These are phyloP conservation scores for Millerozyma acaciae DNA, from an alignment of 805 yeast genomes.

Conservation along the genomic window DNA sequence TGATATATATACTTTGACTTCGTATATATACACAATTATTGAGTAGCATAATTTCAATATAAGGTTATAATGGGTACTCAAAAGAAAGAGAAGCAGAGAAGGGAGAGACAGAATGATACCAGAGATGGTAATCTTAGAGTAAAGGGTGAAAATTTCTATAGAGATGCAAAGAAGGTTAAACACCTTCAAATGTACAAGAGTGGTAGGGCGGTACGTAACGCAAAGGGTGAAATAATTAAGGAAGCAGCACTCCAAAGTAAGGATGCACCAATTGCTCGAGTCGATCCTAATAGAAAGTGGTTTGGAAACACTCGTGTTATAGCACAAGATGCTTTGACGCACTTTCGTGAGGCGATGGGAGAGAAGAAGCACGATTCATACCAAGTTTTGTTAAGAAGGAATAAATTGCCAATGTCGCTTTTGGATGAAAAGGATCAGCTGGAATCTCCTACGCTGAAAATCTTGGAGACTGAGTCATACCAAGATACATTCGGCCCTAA, in stretches of 20 bases:
- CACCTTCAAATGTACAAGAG: slow-evolving; percentile 89
- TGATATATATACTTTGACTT: too few relatives aligned
- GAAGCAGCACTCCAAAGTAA: slow-evolving; percentile 89
- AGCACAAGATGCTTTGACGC: slow-evolving; percentile 92
- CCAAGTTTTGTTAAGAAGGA: slow-evolving; percentile 82
- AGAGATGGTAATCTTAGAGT: slow-evolving; percentile 89
- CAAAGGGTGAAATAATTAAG: slow-evolving; percentile 77
- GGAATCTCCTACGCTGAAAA: slow-evolving; percentile 73
- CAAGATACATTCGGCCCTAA: slow-evolving; percentile 88
- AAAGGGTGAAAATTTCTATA: slow-evolving; percentile 94
- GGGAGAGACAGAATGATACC: slow-evolving; percentile 74
- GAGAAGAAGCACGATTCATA: slow-evolving; percentile 77
- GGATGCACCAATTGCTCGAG: slow-evolving; percentile 85
- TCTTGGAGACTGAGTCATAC: slow-evolving; percentile 85
- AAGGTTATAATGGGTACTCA: slow-evolving; percentile 74
- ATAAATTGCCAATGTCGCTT: slow-evolving; percentile 92
- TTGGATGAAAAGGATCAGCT: slow-evolving; percentile 79
- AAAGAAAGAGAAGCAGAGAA: slow-evolving; percentile 86
- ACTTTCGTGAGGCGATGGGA: slow-evolving; percentile 91
- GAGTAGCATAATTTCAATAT: neutral
- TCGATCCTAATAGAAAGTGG: slow-evolving; percentile 96
- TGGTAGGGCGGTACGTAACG: slow-evolving; percentile 83
- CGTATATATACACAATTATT: neutral
- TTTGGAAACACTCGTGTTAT: slow-evolving; percentile 96
- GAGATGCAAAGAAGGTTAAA: slow-evolving; percentile 90